phyloP scores from a whole-genome alignment of 805 yeast genomes.

The Wickerhamomyces tratensis region DNA sequence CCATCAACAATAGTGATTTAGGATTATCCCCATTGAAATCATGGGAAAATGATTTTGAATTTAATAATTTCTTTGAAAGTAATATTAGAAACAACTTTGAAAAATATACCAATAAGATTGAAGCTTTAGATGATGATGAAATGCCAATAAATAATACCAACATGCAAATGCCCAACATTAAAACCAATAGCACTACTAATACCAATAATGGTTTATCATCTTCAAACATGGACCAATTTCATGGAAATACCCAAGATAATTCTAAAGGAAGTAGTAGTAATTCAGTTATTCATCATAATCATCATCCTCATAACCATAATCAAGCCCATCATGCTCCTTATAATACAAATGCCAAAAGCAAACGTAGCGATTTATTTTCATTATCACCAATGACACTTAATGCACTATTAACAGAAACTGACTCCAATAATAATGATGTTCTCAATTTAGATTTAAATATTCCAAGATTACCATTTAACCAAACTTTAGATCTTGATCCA shows the following conservation, averaged over 20 bases:
- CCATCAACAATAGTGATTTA: too few relatives aligned
- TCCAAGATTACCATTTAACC: slow-evolving; percentile 13
- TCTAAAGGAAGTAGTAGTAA: too few relatives aligned
- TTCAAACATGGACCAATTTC: too few relatives aligned
- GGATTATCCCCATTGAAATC: too few relatives aligned
- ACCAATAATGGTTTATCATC: too few relatives aligned
- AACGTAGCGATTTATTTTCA: background rate
- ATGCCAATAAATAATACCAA: background rate
- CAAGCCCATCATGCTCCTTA: too few relatives aligned
- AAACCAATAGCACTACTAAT: too few relatives aligned
- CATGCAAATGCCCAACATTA: too few relatives aligned
- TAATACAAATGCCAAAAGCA: background rate
- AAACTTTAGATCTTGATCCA: slow-evolving; percentile 25
- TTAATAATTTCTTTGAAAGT: slow-evolving; percentile 16
- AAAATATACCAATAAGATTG: slow-evolving; percentile 9
- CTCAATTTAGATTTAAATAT: slow-evolving; percentile 3
- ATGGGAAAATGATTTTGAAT: slow-evolving; percentile 7
- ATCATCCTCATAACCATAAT: too few relatives aligned
- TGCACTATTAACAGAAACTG: background rate
- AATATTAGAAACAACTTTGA: slow-evolving; percentile 12
- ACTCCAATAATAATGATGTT: background rate
- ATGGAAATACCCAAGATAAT: too few relatives aligned
- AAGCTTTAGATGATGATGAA: slow-evolving; percentile 4
- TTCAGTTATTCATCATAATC: too few relatives aligned
- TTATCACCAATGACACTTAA: background rate